phyloP scores from a whole-genome alignment of 495 filamentous ascomycete genomes.

The Bryoglossum gracile region DNA sequence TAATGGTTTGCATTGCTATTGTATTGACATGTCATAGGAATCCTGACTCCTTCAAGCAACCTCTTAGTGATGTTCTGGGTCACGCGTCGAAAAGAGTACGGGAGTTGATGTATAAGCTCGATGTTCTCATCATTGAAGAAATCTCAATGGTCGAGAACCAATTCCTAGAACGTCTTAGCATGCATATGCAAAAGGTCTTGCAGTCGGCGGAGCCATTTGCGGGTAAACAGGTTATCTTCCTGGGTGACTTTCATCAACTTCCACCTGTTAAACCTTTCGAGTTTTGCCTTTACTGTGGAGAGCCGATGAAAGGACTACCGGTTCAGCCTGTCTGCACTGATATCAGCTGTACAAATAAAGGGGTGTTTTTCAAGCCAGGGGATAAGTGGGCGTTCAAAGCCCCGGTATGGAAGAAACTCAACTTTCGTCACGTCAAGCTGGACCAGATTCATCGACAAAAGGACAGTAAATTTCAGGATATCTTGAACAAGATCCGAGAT shows the following conservation, averaged over 20 bases:
- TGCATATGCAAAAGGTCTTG: conserved; percentile 34
- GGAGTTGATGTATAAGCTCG: background rate
- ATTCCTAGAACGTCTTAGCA: conserved; percentile 47
- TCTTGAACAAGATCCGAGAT: conserved; percentile 21
- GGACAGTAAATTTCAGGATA: conserved; percentile 15
- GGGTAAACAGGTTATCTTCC: conserved; percentile 33
- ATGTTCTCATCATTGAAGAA: conserved; percentile 34
- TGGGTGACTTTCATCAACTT: conserved; percentile 39
- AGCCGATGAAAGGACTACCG: conserved; percentile 7
- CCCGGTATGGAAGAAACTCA: conserved; percentile 13
- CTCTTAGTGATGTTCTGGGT: conserved; percentile 22
- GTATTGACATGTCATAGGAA: conserved; percentile 8
- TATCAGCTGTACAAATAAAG: background rate
- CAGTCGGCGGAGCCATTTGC: conserved; percentile 8
- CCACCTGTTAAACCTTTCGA: conserved; percentile 36
- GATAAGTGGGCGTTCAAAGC: conserved; percentile 31
- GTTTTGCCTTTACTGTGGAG: conserved; percentile 33
- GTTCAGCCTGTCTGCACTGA: background rate
- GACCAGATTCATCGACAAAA: conserved; percentile 22
- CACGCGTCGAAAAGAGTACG: background rate
- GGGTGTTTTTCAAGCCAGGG: background rate
- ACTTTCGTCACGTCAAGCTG: conserved; percentile 17
- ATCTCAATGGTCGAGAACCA: conserved; percentile 48
- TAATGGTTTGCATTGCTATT: too few species aligned
- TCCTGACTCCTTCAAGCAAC: conserved; percentile 20